A percentile compares a stretch with the other conserved stretches of the same genome.
phyloP scores from a whole-genome alignment of 2,329 filamentous ascomycete genomes.

The Penicillium olsonii region DNA sequence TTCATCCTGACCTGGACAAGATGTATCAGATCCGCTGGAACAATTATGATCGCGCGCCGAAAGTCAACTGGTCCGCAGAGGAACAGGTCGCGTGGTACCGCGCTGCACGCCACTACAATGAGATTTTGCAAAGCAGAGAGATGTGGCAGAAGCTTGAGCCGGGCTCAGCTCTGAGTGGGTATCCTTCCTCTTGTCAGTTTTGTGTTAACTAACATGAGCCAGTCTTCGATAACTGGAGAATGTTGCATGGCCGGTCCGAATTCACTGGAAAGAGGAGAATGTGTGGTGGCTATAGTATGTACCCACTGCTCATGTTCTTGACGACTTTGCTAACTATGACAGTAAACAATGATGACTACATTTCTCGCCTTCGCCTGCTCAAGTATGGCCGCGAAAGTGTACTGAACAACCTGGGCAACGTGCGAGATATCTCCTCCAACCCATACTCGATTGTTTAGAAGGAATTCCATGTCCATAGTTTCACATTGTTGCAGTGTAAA shows the following conservation, averaged over 20 bases:
- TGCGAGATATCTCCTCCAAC: background rate
- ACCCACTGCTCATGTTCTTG: background rate
- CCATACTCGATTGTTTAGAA: slow-evolving; percentile 16
- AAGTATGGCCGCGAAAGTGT: slow-evolving; percentile 55
- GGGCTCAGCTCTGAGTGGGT: slow-evolving; percentile 73
- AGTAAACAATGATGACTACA: slow-evolving; percentile 80
- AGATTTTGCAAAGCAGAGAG: slow-evolving; percentile 68
- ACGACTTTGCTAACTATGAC: slow-evolving; percentile 1
- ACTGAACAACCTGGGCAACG: slow-evolving; percentile 34
- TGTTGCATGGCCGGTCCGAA: slow-evolving; percentile 79
- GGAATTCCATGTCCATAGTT: background rate
- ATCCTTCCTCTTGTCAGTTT: background rate
- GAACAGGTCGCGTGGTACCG: slow-evolving; percentile 70
- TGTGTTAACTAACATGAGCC: slow-evolving; percentile 5
- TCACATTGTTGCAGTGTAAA: too few relatives aligned
- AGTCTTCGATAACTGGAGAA: slow-evolving; percentile 97
- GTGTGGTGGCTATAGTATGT: slow-evolving; percentile 87
- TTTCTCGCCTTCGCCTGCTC: slow-evolving; percentile 73
- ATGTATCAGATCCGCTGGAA: slow-evolving; percentile 83
- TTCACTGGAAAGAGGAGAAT: slow-evolving; percentile 85
- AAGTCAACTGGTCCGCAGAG: slow-evolving; percentile 56
- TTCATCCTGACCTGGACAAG: slow-evolving; percentile 47
- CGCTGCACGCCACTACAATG: slow-evolving; percentile 74
- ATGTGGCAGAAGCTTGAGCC: slow-evolving; percentile 81
- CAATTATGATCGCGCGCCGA: slow-evolving; percentile 78